phyloP scores from a whole-genome alignment of 768 basidiomycete species.

The Russula sp. region DNA sequence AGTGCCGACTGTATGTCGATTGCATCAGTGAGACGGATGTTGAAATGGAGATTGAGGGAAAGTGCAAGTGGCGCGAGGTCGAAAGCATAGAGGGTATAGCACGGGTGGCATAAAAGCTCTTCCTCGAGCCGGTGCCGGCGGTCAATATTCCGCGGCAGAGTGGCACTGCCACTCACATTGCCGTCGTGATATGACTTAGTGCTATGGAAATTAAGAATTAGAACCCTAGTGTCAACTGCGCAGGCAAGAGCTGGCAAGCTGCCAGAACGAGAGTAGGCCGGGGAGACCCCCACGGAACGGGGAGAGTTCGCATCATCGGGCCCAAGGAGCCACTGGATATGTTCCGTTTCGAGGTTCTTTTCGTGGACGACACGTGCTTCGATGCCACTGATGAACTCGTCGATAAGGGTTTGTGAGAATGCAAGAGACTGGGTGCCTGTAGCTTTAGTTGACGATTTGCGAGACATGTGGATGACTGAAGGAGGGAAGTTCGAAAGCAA shows the following conservation, averaged over 20 bases:
- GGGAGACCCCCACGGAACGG: slow-evolving; percentile 41
- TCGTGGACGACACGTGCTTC: slow-evolving; percentile 22
- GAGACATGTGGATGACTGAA: neutral
- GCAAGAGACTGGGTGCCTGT: neutral
- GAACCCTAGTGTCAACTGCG: slow-evolving; percentile 28
- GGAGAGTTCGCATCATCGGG: slow-evolving; percentile 17
- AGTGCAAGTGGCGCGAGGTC: slow-evolving; percentile 45
- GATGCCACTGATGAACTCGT: slow-evolving; percentile 22
- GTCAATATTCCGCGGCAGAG: slow-evolving; percentile 19
- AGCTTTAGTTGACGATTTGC: neutral
- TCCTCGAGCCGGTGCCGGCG: slow-evolving; percentile 32
- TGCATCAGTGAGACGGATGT: slow-evolving; percentile 40
- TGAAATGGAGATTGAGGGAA: slow-evolving; percentile 38
- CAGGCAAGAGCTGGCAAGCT: slow-evolving; percentile 42
- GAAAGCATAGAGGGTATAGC: slow-evolving; percentile 45
- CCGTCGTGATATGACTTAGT: neutral
- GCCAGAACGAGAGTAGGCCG: slow-evolving; percentile 40
- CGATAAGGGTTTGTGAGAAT: slow-evolving; percentile 26
- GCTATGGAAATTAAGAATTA: slow-evolving; percentile 23
- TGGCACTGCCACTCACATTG: neutral
- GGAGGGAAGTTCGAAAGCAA: no score
- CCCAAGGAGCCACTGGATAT: slow-evolving; percentile 19
- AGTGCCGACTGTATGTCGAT: slow-evolving; percentile 53
- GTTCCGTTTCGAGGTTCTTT: slow-evolving; percentile 20
- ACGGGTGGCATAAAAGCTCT: slow-evolving; percentile 38